These are phyloP conservation scores for Lasiosphaeriaceae sp. DNA, from an alignment of 495 filamentous ascomycete species.

Conservation along the genomic window DNA sequence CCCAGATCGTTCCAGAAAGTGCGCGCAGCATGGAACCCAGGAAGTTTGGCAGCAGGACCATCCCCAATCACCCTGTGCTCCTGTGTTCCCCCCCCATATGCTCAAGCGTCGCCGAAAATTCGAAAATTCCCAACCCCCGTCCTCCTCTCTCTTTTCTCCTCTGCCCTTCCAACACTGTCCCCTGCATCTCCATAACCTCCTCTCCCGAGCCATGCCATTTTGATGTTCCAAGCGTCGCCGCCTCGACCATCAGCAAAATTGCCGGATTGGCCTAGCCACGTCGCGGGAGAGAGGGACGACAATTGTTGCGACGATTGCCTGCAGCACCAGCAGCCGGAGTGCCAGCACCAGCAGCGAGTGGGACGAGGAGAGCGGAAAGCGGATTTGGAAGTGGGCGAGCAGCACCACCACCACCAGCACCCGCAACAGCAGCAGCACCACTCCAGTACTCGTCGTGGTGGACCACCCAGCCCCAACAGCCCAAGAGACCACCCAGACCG, in stretches of 20 bases:
- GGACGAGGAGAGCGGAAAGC: slow-evolving; percentile 6
- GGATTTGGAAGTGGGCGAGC: neutral
- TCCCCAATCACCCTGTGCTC: slow-evolving; percentile 32
- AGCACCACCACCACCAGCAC: neutral
- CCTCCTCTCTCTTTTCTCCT: slow-evolving; percentile 21
- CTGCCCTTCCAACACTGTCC: slow-evolving; percentile 22
- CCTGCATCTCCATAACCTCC: slow-evolving; percentile 21
- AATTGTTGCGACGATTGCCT: slow-evolving; percentile 23
- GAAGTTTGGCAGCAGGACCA: slow-evolving; percentile 21
- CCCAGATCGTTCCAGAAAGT: slow-evolving; percentile 27
- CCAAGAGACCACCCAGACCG: neutral
- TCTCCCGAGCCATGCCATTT: slow-evolving; percentile 34
- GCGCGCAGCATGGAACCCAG: slow-evolving; percentile 17
- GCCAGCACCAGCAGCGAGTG: slow-evolving; percentile 2
- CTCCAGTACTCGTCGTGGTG: slow-evolving; percentile 2
- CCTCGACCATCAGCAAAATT: slow-evolving; percentile 27
- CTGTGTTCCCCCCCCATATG: slow-evolving; percentile 28
- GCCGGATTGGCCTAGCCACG: slow-evolving; percentile 28
- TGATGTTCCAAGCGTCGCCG: slow-evolving; percentile 29
- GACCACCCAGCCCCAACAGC: neutral
- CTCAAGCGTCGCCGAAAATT: slow-evolving; percentile 37
- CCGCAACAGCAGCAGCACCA: slow-evolving; percentile 5
- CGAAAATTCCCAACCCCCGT: slow-evolving; percentile 34
- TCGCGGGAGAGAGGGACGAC: slow-evolving; percentile 24
- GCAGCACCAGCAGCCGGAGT: slow-evolving; percentile 8